Evolutionary conservation across 495 filamentous ascomycete species (phyloP), one percentile per base, ranked within the genome.

Genomic region (Terfezia boudieri): DNA sequence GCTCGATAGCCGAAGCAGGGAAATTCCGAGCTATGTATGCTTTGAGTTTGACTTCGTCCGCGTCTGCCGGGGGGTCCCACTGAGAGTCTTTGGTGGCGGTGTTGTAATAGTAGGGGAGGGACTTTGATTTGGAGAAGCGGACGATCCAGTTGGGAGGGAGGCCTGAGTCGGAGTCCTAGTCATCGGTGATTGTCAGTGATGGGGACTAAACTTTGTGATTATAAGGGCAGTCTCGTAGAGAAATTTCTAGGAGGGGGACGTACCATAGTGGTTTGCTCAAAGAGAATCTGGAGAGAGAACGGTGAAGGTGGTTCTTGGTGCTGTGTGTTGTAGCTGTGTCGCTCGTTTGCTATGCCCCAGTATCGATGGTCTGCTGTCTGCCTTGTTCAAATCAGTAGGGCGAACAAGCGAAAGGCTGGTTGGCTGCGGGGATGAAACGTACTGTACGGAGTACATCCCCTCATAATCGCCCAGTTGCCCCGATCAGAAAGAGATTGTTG

Each of bases 21-120:
- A 93, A 89, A 66, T 93, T 75, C 35, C 73, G 69, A 20, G 81
- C 84, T 87, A 98, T 96, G 73, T 92, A 94, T 20, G 73, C 61
- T 73, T 94, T 96, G 37, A 98, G 76, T 66, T 82, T 84, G 58
- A 94, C 86, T 49, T 82, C 77, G 70, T 98, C 82, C 46, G 88
- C 86, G 48, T 80, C 86, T 9, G 73, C 59, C 23, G 90, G 90
- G 5, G 90, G 90, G 61, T 96, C 89, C 90, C 90, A 98, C 67
- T 83, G 76, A 52, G 90, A 96, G 60, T 81, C 78, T 63, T 84
- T 86, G 50, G 83, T 83, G 32, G 66, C 67, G 26, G 81, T 68
- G 69, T 93, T 90, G 81, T 93, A 96, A 70, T 95, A 98, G 72
- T 98, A 98, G 37, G 90, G 90, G 14, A 96, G 83, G 68, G 90